Percentiles rank a stretch among this genome's conserved stretches.
phyloP scores from a whole-genome alignment of 2,329 filamentous ascomycete species.

The Neonectria faginata region DNA sequence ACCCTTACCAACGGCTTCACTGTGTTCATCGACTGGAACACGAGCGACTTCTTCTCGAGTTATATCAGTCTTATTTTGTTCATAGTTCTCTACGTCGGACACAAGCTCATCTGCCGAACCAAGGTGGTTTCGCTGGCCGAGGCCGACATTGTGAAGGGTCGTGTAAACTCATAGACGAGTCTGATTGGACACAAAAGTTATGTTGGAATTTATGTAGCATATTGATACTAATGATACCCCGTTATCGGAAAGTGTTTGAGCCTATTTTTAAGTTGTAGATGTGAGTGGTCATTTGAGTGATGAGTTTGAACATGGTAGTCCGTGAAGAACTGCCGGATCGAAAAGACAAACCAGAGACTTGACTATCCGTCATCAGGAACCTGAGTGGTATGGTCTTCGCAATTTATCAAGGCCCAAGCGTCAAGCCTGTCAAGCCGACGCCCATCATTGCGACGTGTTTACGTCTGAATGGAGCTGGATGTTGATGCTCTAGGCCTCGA shows the following conservation, averaged over 20 bases:
- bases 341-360: too few relatives aligned
- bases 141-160: conserved; percentile 51
- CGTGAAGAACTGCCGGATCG: not conserved
- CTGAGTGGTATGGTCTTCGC: not conserved
- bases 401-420: not conserved
- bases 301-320: not conserved
- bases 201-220: conserved; percentile 28
- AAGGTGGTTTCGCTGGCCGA: conserved; percentile 53
- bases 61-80: conserved; percentile 76
- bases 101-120: conserved; percentile 64
- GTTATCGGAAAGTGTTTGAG: conserved; percentile 12
- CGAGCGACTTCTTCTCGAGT: conserved; percentile 70
- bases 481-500: not conserved
- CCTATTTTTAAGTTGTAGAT: not conserved
- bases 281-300: not conserved
- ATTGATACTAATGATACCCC: conserved; percentile 45
- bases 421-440: not conserved
- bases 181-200: conserved; percentile 24
- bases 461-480: not conserved
- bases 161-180: conserved; percentile 31
- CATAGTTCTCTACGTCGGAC: conserved; percentile 67
- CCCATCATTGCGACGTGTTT: not conserved
- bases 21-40: conserved; percentile 72
- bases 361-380: not conserved
- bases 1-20: conserved; percentile 77